Evolutionary conservation across 805 yeast genomes (phyloP), one percentile per base, ranked within the genome.

Genomic region (Zygoascus biomembranicola): DNA sequence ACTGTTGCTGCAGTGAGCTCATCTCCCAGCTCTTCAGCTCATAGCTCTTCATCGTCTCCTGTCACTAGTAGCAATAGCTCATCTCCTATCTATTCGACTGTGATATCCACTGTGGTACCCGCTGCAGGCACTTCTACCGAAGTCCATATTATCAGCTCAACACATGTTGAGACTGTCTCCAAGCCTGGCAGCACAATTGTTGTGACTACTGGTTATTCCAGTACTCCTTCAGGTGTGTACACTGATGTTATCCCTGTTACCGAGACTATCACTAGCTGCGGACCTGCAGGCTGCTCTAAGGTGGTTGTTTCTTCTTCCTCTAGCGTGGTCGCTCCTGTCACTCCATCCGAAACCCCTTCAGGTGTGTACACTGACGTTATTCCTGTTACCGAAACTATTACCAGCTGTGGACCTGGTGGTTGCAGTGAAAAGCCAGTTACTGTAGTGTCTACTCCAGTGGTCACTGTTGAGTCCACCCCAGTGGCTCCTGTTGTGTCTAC

Each of bases 191-290:
- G 44, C 44, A 42, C 26, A 3, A 20, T 42, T 19, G 11, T 16
- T 14, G 13, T 19, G 26, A 42, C 20, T 4, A 19, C 44, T 42
- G 26, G 4, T 11, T 5, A 4, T 42, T 42, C 44, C 19, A 35
- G 16, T 35, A n/a, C 16, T 35, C 39, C 39, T 35, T 11, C 44
- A n/a, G 20, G 16, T 2, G 11, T 18, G 5, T 11, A 11, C 16
- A 35, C 39, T n/a, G 32, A 20, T 3, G 31, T 28, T 10, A 23
- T 20, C 13, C 23, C 48, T 5, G 32, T n/a, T 10, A 26, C 31
- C 23, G 32, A 20, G 32, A 45, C 48, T 26, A 20, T 45, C 23
- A 45, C 48, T 14, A 45, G 48, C 48, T 45, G 48, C 9, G 31
- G 48, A 23, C 19, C 23, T 16, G 35, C 3, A 26, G 31, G 48